Evolutionary conservation across 2,329 filamentous ascomycete species (phyloP).

Genomic region (Clathrospora elynae): DNA sequence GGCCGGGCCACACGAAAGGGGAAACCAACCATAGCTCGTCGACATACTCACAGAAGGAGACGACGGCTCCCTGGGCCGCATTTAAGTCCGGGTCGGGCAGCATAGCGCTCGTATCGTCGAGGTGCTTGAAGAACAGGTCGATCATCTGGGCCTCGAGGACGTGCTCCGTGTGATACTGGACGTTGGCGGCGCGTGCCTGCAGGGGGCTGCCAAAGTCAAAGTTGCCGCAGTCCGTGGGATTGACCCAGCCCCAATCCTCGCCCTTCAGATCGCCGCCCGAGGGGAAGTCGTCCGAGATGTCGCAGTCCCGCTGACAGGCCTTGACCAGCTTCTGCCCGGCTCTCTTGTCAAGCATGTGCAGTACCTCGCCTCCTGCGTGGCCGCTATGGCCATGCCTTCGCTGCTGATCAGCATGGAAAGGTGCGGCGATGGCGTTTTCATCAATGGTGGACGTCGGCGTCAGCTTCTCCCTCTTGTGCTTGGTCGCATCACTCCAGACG

Average conservation of each 20-base stretch:
- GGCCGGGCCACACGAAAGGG: constrained; percentile 1
- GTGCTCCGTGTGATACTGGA: constrained; percentile 3
- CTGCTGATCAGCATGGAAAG: not conserved
- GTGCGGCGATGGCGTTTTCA: not conserved
- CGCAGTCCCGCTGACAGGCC: not conserved
- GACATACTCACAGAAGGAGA: constrained; percentile 3
- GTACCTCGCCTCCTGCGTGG: not conserved
- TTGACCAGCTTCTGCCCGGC: not conserved
- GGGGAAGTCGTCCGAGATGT: constrained; percentile 1
- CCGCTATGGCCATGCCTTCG: no score
- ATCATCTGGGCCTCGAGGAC: constrained; percentile 4
- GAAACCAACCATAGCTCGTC: not conserved
- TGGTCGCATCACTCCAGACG: not conserved
- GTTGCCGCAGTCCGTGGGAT: not conserved
- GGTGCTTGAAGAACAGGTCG: constrained; percentile 1
- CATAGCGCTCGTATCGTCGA: not conserved
- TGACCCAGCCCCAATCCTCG: not conserved
- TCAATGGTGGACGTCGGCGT: not conserved
- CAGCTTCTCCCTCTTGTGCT: not conserved
- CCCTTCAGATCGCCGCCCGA: not conserved
- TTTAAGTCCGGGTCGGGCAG: not conserved
- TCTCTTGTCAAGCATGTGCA: constrained; percentile 1
- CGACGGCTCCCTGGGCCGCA: not conserved
- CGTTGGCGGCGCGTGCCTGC: not conserved
- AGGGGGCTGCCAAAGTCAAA: constrained; percentile 2